Evolutionary conservation across 345 rosid species (phyloP), one percentile per base, ranked within the genome.

Genomic region (Cardamine resedifolia): DNA sequence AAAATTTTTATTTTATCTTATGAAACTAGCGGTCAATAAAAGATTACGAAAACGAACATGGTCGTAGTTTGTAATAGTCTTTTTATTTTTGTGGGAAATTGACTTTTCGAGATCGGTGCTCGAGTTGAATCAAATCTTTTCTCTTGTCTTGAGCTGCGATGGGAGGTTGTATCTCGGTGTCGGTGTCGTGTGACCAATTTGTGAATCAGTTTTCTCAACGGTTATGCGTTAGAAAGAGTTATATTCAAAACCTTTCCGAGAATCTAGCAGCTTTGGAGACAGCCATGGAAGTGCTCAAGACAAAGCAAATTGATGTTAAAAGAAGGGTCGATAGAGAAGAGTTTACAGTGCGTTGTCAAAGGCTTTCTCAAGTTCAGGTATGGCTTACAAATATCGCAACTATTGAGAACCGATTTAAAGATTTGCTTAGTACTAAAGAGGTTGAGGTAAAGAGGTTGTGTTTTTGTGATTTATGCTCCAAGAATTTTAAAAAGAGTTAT

Each of bases 131-230:
- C 28, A n/a, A 50, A 50, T 21, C n/a, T 4, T 11, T 15, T 20
- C 11, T 50, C 55, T 50, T 27, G 27, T 49, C 15, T 49, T 10
- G 27, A 47, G 52, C 52, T 14, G 24, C 14, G 53, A 48, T 48
- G 53, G 53, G 53, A 48, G 53, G 53, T 48, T 48, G 53, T 48
- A 20, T 48, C 53, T 48, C 53, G 53, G 26, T 48, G 15, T 48
- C 53, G 20, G 15, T 48, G 20, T 20, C 53, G 20, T 48, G 53
- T 48, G 53, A 48, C 21, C 53, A 10, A 10, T 1, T 48, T 20
- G 53, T 48, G 15, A 10, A 10, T 20, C 53, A 48, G 26, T 48
- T 48, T 27, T 10, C 53, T 48, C 53, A 48, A 48, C 20, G 53
- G 53, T 48, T 48, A 48, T 48, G 53, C 26, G 53, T 48, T 48